Percentiles rank a stretch among this genome's conserved stretches.
phyloP scores from a whole-genome alignment of 768 basidiomycete species.

The Scleroderma citrinum region DNA sequence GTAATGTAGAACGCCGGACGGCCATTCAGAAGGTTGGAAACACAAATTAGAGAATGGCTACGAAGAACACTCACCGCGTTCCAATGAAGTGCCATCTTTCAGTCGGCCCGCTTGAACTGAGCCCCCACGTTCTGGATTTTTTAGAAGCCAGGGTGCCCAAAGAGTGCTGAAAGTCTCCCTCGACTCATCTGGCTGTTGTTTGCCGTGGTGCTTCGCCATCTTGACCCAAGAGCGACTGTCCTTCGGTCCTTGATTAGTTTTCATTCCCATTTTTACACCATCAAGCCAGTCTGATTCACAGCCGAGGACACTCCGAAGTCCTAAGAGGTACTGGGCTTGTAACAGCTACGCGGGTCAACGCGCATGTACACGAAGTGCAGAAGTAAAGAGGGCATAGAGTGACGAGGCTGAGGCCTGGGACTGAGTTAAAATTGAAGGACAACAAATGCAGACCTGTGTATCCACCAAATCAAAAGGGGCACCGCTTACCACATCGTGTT shows the following conservation, averaged over 20 bases:
- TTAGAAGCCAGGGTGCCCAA: constrained; percentile 72
- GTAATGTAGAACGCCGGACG: no score
- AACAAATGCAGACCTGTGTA: constrained; percentile 26
- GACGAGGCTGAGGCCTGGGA: constrained; percentile 16
- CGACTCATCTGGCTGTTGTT: background rate
- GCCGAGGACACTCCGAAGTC: constrained; percentile 61
- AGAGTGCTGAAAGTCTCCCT: constrained; percentile 34
- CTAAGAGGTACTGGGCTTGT: constrained; percentile 86
- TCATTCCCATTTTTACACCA: background rate
- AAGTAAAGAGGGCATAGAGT: constrained; percentile 46
- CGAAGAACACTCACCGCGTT: constrained; percentile 61
- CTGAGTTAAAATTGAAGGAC: constrained; percentile 2
- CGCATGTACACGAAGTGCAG: constrained; percentile 67
- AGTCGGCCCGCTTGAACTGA: constrained; percentile 87
- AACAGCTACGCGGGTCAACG: constrained; percentile 70
- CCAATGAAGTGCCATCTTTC: constrained; percentile 83
- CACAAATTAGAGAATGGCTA: no score
- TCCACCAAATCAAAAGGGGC: background rate
- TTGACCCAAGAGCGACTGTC: constrained; percentile 1
- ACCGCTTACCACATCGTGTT: background rate
- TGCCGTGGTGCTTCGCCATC: background rate
- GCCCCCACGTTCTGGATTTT: constrained; percentile 78
- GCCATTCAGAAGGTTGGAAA: no score
- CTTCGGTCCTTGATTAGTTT: background rate
- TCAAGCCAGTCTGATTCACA: constrained; percentile 25